Conservation (phyloP, 2,329 filamentous ascomycete genomes). For the Botryotinia calthae region DNA sequence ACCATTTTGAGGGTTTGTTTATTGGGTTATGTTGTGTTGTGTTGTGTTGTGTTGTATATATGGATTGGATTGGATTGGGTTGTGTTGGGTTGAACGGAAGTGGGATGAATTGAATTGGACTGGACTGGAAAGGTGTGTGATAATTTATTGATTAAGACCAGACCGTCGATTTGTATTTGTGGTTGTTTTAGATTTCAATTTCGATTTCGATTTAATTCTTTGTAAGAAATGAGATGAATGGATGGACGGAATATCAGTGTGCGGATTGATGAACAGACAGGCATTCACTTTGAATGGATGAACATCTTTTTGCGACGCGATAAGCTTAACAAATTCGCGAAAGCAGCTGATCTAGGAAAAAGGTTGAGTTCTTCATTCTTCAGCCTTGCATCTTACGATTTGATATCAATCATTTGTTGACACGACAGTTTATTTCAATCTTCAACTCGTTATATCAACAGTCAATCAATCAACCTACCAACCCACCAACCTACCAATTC, state of each 20-base stretch:
- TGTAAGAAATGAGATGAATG: background rate
- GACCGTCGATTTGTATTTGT: background rate
- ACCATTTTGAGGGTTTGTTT: constrained; percentile 5
- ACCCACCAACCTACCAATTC: background rate
- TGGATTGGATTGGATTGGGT: background rate
- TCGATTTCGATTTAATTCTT: background rate
- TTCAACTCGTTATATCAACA: background rate
- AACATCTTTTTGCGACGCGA: constrained; percentile 3
- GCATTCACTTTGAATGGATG: background rate
- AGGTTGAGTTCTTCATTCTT: background rate
- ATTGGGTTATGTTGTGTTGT: background rate
- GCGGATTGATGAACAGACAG: background rate
- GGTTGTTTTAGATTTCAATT: background rate
- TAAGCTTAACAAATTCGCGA: background rate
- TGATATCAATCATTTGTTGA: background rate
- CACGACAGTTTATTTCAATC: background rate
- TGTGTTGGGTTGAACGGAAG: background rate
- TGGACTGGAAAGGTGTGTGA: too few species aligned
- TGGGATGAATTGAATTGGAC: background rate
- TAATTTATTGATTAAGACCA: too few species aligned
- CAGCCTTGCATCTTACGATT: background rate
- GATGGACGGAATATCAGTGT: too few species aligned
- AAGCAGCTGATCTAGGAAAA: constrained; percentile 11
- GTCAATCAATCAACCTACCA: background rate
- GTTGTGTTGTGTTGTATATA: background rate